Conservation (phyloP, 2,329 filamentous ascomycete species). For the Penicillium freii region DNA sequence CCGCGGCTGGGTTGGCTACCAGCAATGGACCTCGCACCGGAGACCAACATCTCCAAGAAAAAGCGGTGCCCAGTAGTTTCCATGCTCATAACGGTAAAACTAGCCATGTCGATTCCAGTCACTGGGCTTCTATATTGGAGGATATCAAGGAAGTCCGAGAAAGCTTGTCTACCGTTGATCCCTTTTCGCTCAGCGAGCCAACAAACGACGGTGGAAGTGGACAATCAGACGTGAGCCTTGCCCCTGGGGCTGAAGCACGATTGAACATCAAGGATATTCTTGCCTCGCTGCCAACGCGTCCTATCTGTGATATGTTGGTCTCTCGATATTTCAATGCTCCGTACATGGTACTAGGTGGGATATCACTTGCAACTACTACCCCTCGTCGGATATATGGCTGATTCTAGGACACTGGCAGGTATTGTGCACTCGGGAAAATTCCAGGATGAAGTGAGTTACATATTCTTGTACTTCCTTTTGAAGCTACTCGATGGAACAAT, state of each 20-base stretch:
- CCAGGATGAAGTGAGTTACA: slow-evolving; percentile 8
- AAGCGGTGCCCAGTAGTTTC: background rate
- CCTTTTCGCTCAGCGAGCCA: background rate
- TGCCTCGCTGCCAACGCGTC: slow-evolving; percentile 2
- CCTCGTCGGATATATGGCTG: background rate
- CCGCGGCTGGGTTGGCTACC: background rate
- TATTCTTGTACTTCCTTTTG: background rate
- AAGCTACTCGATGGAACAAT: background rate
- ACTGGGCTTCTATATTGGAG: slow-evolving; percentile 15
- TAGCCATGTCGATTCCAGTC: slow-evolving; percentile 10
- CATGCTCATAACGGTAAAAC: slow-evolving; percentile 1
- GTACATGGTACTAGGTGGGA: slow-evolving; percentile 14
- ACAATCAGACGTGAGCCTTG: slow-evolving; percentile 6
- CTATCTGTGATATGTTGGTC: slow-evolving; percentile 12
- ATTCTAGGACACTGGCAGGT: background rate
- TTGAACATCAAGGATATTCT: slow-evolving; percentile 6
- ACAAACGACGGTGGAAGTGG: background rate
- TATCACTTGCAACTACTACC: background rate
- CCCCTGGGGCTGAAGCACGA: background rate
- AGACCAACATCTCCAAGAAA: background rate
- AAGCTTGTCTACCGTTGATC: background rate
- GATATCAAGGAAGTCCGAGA: slow-evolving; percentile 13
- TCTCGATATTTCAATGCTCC: slow-evolving; percentile 15
- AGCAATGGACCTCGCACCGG: background rate
- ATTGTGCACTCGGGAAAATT: slow-evolving; percentile 18